Conservation (phyloP, 805 yeast species). For the Lipomyces sp. region DNA sequence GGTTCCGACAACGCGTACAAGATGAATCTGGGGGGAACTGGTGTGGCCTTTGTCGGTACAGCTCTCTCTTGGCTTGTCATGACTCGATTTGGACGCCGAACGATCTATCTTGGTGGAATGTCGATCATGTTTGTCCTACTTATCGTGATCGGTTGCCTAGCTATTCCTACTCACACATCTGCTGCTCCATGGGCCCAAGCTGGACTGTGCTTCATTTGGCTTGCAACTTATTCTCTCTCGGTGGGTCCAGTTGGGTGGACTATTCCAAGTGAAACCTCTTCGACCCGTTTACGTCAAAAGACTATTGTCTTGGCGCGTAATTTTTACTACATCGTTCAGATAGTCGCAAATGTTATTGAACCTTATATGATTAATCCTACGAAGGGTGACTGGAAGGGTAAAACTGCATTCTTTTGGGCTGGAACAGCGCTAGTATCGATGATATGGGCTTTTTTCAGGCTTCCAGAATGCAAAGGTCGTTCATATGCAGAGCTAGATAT, state of each 20-base stretch:
- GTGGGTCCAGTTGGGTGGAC: conserved; percentile 54
- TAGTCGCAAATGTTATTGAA: conserved; percentile 35
- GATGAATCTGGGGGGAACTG: conserved; percentile 50
- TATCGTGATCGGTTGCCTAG: conserved; percentile 31
- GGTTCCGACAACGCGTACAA: conserved; percentile 50
- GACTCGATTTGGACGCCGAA: conserved; percentile 36
- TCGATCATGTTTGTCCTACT: conserved; percentile 13
- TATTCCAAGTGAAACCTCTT: conserved; percentile 52
- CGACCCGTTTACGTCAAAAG: conserved; percentile 51
- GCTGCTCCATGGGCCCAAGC: conserved; percentile 13
- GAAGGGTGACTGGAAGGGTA: conserved; percentile 54
- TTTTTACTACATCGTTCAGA: conserved; percentile 36
- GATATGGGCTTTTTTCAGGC: conserved; percentile 55
- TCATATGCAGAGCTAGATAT: conserved; percentile 50
- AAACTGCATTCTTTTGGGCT: conserved; percentile 55
- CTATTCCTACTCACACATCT: conserved; percentile 17
- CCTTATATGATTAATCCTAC: conserved; percentile 59
- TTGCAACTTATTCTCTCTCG: conserved; percentile 53
- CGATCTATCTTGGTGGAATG: conserved; percentile 33
- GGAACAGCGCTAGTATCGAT: conserved; percentile 46
- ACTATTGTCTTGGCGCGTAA: conserved; percentile 52
- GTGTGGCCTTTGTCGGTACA: conserved; percentile 48
- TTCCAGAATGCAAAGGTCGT: conserved; percentile 65
- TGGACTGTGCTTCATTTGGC: conserved; percentile 48
- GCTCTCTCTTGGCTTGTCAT: conserved; percentile 40